phyloP scores from a whole-genome alignment of 2,329 filamentous ascomycete species.

The Fusarium poae region DNA sequence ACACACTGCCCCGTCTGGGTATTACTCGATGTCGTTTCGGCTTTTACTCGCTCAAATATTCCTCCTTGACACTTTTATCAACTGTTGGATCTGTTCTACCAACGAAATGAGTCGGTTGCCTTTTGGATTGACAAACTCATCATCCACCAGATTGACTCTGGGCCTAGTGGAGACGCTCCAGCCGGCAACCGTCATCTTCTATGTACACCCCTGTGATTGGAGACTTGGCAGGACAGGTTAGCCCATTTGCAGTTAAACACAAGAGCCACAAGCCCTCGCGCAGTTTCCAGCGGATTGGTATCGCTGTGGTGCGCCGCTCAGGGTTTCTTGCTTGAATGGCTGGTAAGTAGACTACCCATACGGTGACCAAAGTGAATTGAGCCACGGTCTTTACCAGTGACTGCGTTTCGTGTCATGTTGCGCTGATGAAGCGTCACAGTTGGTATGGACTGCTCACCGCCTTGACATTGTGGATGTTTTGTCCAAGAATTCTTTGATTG shows the following conservation, averaged over 20 bases:
- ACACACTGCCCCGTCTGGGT: conserved; percentile 19
- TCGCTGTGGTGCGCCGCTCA: conserved; percentile 32
- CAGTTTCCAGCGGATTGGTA: conserved; percentile 41
- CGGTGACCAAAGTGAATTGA: conserved; percentile 2
- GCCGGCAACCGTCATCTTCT: conserved; percentile 23
- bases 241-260: conserved; percentile 40
- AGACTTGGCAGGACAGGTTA: conserved; percentile 27
- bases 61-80: conserved; percentile 3
- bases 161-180: conserved; percentile 22
- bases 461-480: conserved; percentile 19
- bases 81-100: conserved; percentile 17
- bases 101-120: conserved; percentile 28
- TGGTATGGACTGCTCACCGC: conserved; percentile 20
- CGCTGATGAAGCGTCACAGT: conserved; percentile 1
- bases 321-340: conserved; percentile 24
- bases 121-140: conserved; percentile 36
- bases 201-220: conserved; percentile 39
- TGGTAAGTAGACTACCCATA: background rate
- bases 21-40: conserved; percentile 17
- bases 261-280: conserved; percentile 35
- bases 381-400: conserved; percentile 7
- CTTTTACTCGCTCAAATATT: conserved; percentile 38
- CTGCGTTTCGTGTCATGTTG: conserved; percentile 9
- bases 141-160: conserved; percentile 35
- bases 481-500: conserved; percentile 17